A percentile compares a stretch with the other conserved stretches of the same genome.
phyloP scores from a whole-genome alignment of 768 basidiomycete species.

The Chalciporus pseudorubinellus region DNA sequence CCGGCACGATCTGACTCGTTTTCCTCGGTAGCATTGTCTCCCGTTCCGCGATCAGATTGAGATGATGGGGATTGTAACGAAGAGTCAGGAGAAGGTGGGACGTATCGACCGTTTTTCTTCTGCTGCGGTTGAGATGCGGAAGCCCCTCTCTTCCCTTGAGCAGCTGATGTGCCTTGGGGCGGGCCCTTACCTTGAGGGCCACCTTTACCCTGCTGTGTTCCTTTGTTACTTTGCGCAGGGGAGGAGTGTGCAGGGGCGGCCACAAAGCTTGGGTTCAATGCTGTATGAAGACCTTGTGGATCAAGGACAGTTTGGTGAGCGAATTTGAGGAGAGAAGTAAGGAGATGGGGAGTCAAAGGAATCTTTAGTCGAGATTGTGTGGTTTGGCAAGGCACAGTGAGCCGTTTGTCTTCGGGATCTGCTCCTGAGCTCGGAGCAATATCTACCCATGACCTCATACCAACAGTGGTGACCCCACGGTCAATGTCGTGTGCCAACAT shows the following conservation, averaged over 20 bases:
- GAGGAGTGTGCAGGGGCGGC: constrained; percentile 18
- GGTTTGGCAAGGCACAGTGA: not conserved
- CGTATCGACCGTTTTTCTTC: constrained; percentile 31
- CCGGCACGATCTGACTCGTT: constrained; percentile 66
- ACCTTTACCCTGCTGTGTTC: constrained; percentile 11
- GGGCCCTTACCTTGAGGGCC: not conserved
- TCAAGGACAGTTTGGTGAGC: constrained; percentile 55
- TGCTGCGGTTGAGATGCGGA: constrained; percentile 27
- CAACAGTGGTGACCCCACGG: constrained; percentile 50
- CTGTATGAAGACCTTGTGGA: constrained; percentile 54
- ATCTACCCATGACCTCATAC: constrained; percentile 54
- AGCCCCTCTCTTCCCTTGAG: constrained; percentile 20
- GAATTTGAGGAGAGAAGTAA: constrained; percentile 47
- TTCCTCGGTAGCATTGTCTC: constrained; percentile 53
- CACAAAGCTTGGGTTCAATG: constrained; percentile 65
- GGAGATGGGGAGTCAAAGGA: constrained; percentile 31
- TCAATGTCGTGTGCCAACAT: constrained; percentile 73
- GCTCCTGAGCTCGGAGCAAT: constrained; percentile 21
- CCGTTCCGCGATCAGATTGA: constrained; percentile 13
- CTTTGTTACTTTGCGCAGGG: not conserved
- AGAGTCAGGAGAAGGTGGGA: constrained; percentile 33
- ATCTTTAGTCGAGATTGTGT: constrained; percentile 18
- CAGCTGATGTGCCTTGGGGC: constrained; percentile 5
- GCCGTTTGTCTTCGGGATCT: constrained; percentile 3
- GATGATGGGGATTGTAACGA: constrained; percentile 23